Percentiles rank a stretch among this genome's conserved stretches.
phyloP scores from a whole-genome alignment of 805 yeast genomes.

The Dipodascopsis uninucleata region DNA sequence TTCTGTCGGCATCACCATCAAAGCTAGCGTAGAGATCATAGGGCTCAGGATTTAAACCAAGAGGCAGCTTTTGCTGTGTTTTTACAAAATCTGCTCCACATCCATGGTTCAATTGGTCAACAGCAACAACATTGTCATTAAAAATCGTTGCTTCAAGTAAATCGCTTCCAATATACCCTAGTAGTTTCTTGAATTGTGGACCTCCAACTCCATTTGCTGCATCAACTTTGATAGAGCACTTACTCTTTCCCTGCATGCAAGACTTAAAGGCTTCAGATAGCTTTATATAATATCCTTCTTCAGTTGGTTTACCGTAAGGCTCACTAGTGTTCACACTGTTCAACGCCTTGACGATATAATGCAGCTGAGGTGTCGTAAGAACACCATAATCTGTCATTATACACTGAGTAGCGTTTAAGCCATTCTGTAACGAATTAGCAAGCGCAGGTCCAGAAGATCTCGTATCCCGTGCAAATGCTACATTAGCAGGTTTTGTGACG shows the following conservation, averaged over 20 bases:
- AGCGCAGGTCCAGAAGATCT: constrained; percentile 69
- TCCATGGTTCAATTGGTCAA: constrained; percentile 60
- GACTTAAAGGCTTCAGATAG: constrained; percentile 51
- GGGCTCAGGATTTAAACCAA: constrained; percentile 47
- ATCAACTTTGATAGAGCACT: constrained; percentile 61
- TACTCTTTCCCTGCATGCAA: constrained; percentile 37
- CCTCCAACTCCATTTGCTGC: constrained; percentile 98
- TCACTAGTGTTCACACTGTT: constrained; percentile 50
- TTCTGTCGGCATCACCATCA: constrained; percentile 97
- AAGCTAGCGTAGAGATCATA: constrained; percentile 68
- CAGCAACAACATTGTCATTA: constrained; percentile 51
- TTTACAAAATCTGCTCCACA: constrained; percentile 98
- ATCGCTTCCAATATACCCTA: constrained; percentile 41
- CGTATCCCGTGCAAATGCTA: constrained; percentile 81
- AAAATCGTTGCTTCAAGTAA: constrained; percentile 43
- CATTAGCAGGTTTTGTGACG: constrained; percentile 33
- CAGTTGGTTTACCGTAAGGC: constrained; percentile 58
- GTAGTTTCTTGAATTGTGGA: constrained; percentile 55
- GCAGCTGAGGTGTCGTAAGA: constrained; percentile 91
- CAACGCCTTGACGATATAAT: constrained; percentile 69
- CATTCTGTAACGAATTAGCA: constrained; percentile 55
- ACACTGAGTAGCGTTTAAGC: constrained; percentile 51
- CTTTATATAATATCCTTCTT: constrained; percentile 66
- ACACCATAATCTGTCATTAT: constrained; percentile 55
- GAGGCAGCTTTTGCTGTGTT: constrained; percentile 77